A percentile compares a stretch with the other conserved stretches of the same genome.
These are phyloP conservation scores for Arabidopsis thaliana DNA, from an alignment of 345 rosid genomes.

Conservation along the genomic window TAIR10.1 NC_003071.7:16060001-16060500, in stretches of 20 bases:
- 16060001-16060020: constrained; percentile 24
- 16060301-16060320: too few relatives aligned
- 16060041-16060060: constrained; percentile 39
- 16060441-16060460: background rate
- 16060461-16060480: background rate
- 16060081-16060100: constrained; percentile 23
- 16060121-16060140: constrained; percentile 4
- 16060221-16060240: background rate
- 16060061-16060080: constrained; percentile 41
- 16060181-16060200: background rate
- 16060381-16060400: background rate
- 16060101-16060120: background rate
- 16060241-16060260: background rate
- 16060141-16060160: constrained; percentile 40
- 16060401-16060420: background rate
- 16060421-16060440: background rate
- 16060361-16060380: background rate
- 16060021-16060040: constrained; percentile 36
- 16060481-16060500: background rate
- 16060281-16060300: too few relatives aligned
- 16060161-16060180: constrained; percentile 10
- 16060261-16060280: background rate
- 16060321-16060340: too few relatives aligned
- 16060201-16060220: background rate
- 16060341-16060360: too few relatives aligned